phyloP scores from a whole-genome alignment of 2,329 filamentous ascomycete species.

The Talaromyces sp. region DNA sequence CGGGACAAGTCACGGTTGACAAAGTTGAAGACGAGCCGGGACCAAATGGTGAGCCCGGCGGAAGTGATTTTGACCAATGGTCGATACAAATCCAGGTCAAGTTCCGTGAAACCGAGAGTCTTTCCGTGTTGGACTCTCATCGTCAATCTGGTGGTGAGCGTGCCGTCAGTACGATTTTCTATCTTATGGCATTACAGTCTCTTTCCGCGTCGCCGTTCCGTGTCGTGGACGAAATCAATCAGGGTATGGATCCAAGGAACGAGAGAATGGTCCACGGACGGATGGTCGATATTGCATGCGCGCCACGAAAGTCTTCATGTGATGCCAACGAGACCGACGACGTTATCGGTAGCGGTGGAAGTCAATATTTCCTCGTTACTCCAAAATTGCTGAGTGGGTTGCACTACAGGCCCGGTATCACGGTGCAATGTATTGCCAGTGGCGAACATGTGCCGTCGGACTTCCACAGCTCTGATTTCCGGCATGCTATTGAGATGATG shows the following conservation, averaged over 20 bases:
- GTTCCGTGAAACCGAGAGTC: conserved; percentile 80
- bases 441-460: conserved; percentile 60
- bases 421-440: conserved; percentile 86
- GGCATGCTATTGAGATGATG: conserved; percentile 34
- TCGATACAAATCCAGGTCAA: conserved; percentile 90
- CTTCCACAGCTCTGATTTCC: conserved; percentile 37
- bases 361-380: conserved; percentile 93
- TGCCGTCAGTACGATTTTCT: conserved; percentile 96
- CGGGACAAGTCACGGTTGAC: conserved; percentile 80
- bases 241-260: conserved; percentile 98
- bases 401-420: conserved; percentile 86
- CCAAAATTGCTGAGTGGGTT: conserved; percentile 86
- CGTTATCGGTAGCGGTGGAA: conserved; percentile 42
- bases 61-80: conserved; percentile 89
- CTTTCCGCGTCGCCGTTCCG: conserved; percentile 93
- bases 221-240: conserved; percentile 98
- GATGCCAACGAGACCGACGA: conserved; percentile 55
- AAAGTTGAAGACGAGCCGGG: conserved; percentile 55
- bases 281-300: conserved; percentile 95
- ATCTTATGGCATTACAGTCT: conserved; percentile 94
- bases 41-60: conserved; percentile 28
- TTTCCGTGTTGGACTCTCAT: conserved; percentile 83
- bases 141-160: conserved; percentile 95
- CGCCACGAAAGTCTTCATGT: conserved; percentile 19
- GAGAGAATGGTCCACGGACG: conserved; percentile 97